Evolutionary conservation across 768 basidiomycete genomes (phyloP).

Genomic region (Austroboletus eburneus): DNA sequence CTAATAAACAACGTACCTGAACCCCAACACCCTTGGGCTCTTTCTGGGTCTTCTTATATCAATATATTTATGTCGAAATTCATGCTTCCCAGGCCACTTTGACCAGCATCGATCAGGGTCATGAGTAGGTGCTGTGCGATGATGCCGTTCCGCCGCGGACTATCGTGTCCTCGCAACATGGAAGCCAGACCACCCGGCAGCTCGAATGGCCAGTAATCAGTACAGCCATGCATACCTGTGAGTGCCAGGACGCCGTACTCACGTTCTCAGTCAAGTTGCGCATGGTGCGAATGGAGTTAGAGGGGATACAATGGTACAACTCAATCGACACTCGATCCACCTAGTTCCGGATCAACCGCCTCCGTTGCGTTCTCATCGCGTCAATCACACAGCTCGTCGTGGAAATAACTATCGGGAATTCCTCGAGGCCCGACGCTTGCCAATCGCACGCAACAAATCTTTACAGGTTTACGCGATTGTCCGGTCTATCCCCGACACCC

Average conservation of each 20-base stretch:
- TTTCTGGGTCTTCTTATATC: too few species aligned
- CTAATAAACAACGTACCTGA: too few species aligned
- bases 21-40: too few species aligned
- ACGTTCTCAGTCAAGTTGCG: not conserved
- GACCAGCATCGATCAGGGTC: too few species aligned
- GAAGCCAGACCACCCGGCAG: too few species aligned
- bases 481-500: conserved; percentile 22
- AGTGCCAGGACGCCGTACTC: not conserved
- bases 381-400: not conserved
- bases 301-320: conserved; percentile 13
- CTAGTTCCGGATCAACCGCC: not conserved
- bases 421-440: not conserved
- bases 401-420: not conserved
- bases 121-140: too few species aligned
- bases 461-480: not conserved
- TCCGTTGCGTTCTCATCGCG: not conserved
- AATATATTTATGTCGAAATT: too few species aligned
- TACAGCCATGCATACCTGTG: not conserved
- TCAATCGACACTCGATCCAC: not conserved
- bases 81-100: too few species aligned
- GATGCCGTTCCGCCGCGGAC: too few species aligned
- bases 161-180: too few species aligned
- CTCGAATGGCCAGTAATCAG: not conserved
- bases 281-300: conserved; percentile 15
- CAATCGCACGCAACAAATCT: not conserved